A percentile compares a stretch with the other conserved stretches of the same genome.
Conservation (phyloP, 768 basidiomycete genomes). For the Cystobasidium ongulense region DNA sequence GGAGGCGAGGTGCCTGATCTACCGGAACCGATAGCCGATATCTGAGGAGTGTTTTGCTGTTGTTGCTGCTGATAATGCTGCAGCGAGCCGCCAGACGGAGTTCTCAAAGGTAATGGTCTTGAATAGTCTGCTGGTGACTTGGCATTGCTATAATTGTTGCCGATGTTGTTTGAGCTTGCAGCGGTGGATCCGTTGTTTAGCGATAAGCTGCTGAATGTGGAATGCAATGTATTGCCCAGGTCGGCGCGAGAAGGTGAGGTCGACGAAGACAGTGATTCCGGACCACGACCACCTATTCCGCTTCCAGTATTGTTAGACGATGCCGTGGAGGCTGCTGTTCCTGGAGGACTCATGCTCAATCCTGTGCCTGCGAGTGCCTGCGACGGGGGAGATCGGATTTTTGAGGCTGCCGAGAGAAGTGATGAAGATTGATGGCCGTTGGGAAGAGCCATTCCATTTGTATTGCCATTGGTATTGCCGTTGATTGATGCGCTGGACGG, state of each 20-base stretch:
- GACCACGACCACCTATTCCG: no score
- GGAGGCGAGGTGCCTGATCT: conserved; percentile 15
- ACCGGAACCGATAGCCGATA: conserved; percentile 23
- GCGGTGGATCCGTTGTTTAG: not conserved
- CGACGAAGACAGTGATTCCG: not conserved
- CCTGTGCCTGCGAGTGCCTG: not conserved
- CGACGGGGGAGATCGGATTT: not conserved
- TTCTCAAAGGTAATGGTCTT: conserved; percentile 8
- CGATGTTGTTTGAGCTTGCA: not conserved
- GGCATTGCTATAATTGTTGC: not conserved
- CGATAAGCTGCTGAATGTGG: not conserved
- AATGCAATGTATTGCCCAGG: not conserved
- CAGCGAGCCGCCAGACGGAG: not conserved
- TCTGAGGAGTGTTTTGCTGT: not conserved
- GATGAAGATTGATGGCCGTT: not conserved
- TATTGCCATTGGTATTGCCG: not conserved
- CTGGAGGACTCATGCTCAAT: not conserved
- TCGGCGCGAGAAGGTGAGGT: not conserved
- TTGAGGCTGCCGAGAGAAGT: not conserved
- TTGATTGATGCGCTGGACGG: not conserved
- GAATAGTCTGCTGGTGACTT: not conserved
- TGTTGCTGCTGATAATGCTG: not conserved
- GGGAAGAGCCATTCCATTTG: not conserved
- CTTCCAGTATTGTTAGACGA: no score
- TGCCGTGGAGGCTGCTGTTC: no score